Evolutionary conservation across 2,329 filamentous ascomycete genomes (phyloP), one percentile per base, ranked within the genome.

Genomic region (Calonectria pseudoreteaudii): DNA sequence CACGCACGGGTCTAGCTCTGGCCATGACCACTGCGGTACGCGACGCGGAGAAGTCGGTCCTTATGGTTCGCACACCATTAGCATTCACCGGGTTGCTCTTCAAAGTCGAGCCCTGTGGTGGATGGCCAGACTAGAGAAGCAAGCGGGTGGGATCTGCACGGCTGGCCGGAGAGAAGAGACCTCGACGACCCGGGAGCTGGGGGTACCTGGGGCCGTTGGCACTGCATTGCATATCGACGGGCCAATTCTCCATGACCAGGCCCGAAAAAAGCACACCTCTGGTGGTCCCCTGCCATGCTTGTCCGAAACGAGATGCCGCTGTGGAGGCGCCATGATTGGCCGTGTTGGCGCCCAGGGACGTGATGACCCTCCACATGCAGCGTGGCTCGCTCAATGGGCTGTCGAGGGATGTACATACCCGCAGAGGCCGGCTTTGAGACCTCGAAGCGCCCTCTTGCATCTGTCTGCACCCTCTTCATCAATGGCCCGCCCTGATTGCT

Each of bases 301-400:
- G 73, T 36, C 75, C 74, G 67, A 74, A 72, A 76, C 68, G 47
- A 56, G 66, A 73, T 74, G 77, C 73, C 70, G 66, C 64, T 72
- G 66, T 68, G 56, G 62, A 38, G 66, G 66, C 65, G 30, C 74
- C 67, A 62, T 84, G 80, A 84, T 84, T 85, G 83, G 83, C 58
- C 75, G 64, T 77, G 77, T 83, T 83, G 82, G 81, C 83, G 83
- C 83, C 82, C 77, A 75, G 74, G 75, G 79, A 73, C 71, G 76
- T 81, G 78, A 79, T 80, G 69, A 73, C 73, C 75, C 69, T 36
- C 44, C 30, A 76, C 78, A 77, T 78, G 74, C 77, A 76, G 75
- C 75, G 73, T 79, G 79, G 79, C 73, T 69, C 71, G 52, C 66
- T 73, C 68, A 68, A 73, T 72, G 66, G 78, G 74, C 77, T 79